Percentiles rank a stretch among this genome's conserved stretches.
These are phyloP conservation scores for Wilhelminamyces savonicus DNA, from an alignment of 805 yeast genomes.

Conservation along the genomic window DNA sequence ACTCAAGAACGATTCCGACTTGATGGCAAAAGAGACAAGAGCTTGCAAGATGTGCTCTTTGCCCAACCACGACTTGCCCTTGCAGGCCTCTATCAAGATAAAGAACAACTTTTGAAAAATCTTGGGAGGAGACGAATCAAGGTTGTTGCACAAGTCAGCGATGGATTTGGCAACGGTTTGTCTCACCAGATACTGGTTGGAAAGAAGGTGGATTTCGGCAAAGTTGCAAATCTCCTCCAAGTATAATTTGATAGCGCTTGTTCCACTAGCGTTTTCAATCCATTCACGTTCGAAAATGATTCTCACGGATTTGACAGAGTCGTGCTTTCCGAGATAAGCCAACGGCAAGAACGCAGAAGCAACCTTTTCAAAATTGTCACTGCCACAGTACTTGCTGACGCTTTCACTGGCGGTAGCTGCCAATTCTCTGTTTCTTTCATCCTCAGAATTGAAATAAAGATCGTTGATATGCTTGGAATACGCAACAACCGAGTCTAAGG, in stretches of 20 bases:
- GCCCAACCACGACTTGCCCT: slow-evolving; percentile 85
- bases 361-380: slow-evolving; percentile 54
- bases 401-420: slow-evolving; percentile 61
- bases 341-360: slow-evolving; percentile 69
- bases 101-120: slow-evolving; percentile 33
- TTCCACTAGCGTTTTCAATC: slow-evolving; percentile 75
- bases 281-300: slow-evolving; percentile 58
- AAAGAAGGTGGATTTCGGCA: slow-evolving; percentile 42
- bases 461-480: slow-evolving; percentile 46
- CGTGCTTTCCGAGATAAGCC: slow-evolving; percentile 72
- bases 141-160: slow-evolving; percentile 47
- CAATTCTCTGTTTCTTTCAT: slow-evolving; percentile 41
- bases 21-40: slow-evolving; percentile 49
- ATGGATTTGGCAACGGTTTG: slow-evolving; percentile 60
- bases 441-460: slow-evolving; percentile 46
- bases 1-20: slow-evolving; percentile 32
- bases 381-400: slow-evolving; percentile 57
- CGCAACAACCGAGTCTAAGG: slow-evolving; percentile 43
- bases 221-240: slow-evolving; percentile 59
- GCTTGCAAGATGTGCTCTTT: slow-evolving; percentile 74
- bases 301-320: slow-evolving; percentile 41
- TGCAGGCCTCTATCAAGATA: slow-evolving; percentile 51
- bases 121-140: slow-evolving; percentile 19
- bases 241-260: slow-evolving; percentile 66
- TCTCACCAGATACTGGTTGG: slow-evolving; percentile 58